Evolutionary conservation across 78 protist species (phyloP).

Genomic region (Dictyostelium firmibasis): DNA sequence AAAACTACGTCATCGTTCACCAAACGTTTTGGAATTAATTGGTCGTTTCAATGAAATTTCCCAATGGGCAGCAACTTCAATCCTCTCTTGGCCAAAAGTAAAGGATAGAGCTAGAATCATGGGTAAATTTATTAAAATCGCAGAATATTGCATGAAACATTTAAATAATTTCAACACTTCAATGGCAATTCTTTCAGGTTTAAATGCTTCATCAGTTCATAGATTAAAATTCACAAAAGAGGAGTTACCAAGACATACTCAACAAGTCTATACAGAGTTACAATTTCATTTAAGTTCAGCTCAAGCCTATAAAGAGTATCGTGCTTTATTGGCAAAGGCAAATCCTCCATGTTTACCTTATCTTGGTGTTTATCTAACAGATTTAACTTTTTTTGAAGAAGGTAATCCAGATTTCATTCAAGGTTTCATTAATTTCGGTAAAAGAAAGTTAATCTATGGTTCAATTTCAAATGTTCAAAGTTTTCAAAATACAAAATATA

Average conservation of each 20-base stretch:
- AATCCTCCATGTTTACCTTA: constrained; percentile 74
- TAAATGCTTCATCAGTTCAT: constrained; percentile 64
- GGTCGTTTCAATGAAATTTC: constrained; percentile 75
- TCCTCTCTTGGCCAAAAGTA: constrained; percentile 35
- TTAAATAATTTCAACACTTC: constrained; percentile 66
- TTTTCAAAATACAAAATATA: constrained; percentile 59
- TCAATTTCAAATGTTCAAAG: constrained; percentile 43
- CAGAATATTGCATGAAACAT: constrained; percentile 47
- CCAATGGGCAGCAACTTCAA: constrained; percentile 79
- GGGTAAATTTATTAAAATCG: constrained; percentile 69
- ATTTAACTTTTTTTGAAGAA: constrained; percentile 81
- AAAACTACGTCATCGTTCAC: constrained; percentile 82
- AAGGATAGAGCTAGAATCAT: constrained; percentile 74
- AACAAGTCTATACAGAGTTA: constrained; percentile 34
- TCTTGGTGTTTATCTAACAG: constrained; percentile 77
- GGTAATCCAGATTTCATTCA: constrained; percentile 79
- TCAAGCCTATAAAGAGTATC: constrained; percentile 38
- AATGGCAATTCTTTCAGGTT: constrained; percentile 79
- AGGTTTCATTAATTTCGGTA: constrained; percentile 67
- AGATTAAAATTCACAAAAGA: constrained; percentile 66
- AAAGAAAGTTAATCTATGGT: constrained; percentile 57
- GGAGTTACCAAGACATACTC: constrained; percentile 75
- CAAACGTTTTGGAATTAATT: constrained; percentile 67
- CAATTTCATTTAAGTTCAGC: constrained; percentile 2
- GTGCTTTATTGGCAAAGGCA: constrained; percentile 40